Base-by-base conservation (phyloP, 2,329 filamentous ascomycete species). In the Fusarium pseudograminearum region DNA sequence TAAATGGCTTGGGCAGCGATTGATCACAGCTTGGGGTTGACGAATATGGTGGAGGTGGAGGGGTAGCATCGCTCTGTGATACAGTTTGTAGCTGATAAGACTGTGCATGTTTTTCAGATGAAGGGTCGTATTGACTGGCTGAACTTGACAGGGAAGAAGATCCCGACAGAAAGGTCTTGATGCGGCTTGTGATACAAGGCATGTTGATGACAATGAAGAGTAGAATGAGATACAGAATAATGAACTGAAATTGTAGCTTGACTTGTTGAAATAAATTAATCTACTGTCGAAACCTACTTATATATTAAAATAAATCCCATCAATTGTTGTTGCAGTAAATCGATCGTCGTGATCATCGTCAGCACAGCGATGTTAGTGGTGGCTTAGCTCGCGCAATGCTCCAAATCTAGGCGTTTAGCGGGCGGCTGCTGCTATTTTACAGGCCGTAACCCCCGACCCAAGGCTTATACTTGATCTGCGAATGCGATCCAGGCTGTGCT, bases 331-430 rank as follows among this genome's bases (percentile, higher is more conserved):
- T n/a, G 6, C 14, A n/a, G 28, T n/a, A 8, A 30, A 34, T 31
- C 20, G 57, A 56, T 63, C 60, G 31, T 6, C 57, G 15, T 31
- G 7, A 64, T 64, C 10, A 28, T 20, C 8, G n/a, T 20, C 51
- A 22, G 53, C 59, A 44, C 28, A 50, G 36, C 31, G 3, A 42
- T 42, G 15, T 24, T 45, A 58, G 45, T 38, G 24, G 54, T 60
- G 62, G 62, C 61, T 65, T 65, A 60, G 62, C 41, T 54, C 53
- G 51, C 28, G 4, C 59, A 58, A 50, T 48, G 31, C 20, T 24
- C 61, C 34, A 38, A 60, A 26, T 59, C 33, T 4, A 33, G 24
- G 40, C 24, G 22, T 34, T 31, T 54, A 46, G 38, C 28, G 16
- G 22, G 41, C n/a, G 12, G 7, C 40, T n/a, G 18, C 16, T 1